Evolutionary conservation across 179 eudicot species (phyloP).

Genomic region (Nepenthes alata): DNA sequence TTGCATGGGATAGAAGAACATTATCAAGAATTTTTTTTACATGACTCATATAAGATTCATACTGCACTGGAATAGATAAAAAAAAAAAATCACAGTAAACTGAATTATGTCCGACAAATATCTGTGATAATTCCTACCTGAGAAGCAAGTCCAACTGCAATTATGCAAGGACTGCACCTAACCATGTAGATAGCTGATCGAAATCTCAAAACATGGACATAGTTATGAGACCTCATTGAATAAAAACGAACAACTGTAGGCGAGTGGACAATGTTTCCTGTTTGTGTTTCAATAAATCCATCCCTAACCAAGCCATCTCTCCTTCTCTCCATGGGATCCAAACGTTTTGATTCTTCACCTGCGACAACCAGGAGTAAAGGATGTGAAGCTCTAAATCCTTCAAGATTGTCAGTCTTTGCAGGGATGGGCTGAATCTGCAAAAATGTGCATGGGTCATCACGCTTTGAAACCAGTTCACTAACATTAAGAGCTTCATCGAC

Average conservation of each 20-base stretch:
- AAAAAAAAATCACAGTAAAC: no score
- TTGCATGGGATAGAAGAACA: no score
- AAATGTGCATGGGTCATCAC: slow-evolving; percentile 89
- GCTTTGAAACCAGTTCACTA: slow-evolving; percentile 72
- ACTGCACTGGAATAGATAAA: no score
- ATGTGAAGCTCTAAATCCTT: slow-evolving; percentile 61
- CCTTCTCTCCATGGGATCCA: slow-evolving; percentile 40
- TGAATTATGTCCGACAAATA: background rate
- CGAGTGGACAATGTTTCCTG: slow-evolving; percentile 36
- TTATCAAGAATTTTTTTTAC: no score
- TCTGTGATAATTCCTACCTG: slow-evolving; percentile 33
- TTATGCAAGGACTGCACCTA: slow-evolving; percentile 86
- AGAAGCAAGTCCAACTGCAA: slow-evolving; percentile 85
- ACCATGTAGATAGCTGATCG: slow-evolving; percentile 79
- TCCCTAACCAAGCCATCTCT: slow-evolving; percentile 39
- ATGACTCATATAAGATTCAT: no score
- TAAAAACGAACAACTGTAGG: slow-evolving; percentile 95
- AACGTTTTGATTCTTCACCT: slow-evolving; percentile 53
- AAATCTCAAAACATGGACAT: slow-evolving; percentile 82
- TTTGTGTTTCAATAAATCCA: slow-evolving; percentile 46
- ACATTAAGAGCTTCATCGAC: slow-evolving; percentile 79
- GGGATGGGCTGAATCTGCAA: slow-evolving; percentile 87
- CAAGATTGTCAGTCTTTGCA: slow-evolving; percentile 36
- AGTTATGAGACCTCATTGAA: slow-evolving; percentile 72
- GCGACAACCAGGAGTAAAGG: slow-evolving; percentile 91